phyloP scores from a whole-genome alignment of 352 stramenopile species.

The Phytophthora kernoviae region DNA sequence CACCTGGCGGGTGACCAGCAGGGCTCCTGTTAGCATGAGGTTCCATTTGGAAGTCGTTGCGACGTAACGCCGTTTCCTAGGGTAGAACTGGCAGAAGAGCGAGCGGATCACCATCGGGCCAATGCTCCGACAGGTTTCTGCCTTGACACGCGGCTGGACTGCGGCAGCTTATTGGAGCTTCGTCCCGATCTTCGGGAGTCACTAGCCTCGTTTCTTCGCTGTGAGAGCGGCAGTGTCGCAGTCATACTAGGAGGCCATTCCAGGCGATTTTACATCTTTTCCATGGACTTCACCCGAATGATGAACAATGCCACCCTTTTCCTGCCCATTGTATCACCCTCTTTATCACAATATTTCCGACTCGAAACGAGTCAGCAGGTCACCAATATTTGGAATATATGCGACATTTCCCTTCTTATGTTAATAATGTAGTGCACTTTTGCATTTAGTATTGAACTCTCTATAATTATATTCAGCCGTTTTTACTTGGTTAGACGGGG shows the following conservation, averaged over 20 bases:
- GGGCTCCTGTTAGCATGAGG: too few relatives aligned
- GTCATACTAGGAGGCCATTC: background rate
- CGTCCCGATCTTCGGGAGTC: constrained; percentile 16
- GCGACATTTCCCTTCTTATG: background rate
- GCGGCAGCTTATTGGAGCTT: constrained; percentile 17
- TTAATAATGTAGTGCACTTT: background rate
- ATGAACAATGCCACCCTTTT: background rate
- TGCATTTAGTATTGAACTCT: background rate
- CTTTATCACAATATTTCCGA: background rate
- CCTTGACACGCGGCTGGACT: constrained; percentile 11
- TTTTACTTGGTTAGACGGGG: background rate
- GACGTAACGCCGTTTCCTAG: constrained; percentile 16
- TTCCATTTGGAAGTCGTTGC: constrained; percentile 25
- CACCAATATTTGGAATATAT: background rate
- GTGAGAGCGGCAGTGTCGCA: constrained; percentile 18
- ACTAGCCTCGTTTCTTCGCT: constrained; percentile 27
- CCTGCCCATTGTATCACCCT: background rate
- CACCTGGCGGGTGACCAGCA: background rate
- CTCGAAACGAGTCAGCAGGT: background rate
- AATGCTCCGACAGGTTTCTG: background rate
- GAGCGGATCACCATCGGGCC: background rate
- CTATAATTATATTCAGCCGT: background rate
- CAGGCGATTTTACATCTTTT: constrained; percentile 27
- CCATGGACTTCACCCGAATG: constrained; percentile 7
- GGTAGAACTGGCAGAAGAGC: too few relatives aligned